Evolutionary conservation across 169 alveolate genomes (phyloP).

Genomic region (Neospora caninum): DNA sequence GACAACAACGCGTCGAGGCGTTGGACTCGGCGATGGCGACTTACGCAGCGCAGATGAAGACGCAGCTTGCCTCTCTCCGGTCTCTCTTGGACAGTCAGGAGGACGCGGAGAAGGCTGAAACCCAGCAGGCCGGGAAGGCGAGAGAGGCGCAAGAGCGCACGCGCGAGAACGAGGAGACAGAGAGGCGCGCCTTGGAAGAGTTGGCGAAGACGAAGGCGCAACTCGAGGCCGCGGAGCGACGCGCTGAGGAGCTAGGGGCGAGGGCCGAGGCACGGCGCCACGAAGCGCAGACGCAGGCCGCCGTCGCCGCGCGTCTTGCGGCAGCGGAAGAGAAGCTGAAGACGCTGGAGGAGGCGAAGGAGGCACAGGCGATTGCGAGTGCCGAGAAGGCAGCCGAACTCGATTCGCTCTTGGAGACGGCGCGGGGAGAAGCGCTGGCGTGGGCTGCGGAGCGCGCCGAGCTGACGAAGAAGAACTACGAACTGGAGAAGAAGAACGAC

Average conservation of each 20-base stretch:
- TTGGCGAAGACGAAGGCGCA: background rate
- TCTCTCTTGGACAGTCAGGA: background rate
- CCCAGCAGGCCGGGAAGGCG: background rate
- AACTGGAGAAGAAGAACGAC: background rate
- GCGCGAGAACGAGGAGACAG: background rate
- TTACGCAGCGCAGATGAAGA: background rate
- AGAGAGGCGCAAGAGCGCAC: background rate
- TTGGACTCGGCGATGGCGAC: no score
- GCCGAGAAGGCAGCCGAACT: no score
- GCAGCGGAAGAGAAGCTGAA: no score
- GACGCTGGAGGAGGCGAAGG: no score
- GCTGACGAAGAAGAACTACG: no score
- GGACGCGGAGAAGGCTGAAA: no score
- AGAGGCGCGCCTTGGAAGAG: slow-evolving; percentile 2
- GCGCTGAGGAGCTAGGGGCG: no score
- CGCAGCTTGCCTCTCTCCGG: background rate
- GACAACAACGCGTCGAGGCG: no score
- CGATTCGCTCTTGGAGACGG: no score
- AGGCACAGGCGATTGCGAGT: background rate
- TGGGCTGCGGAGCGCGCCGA: no score
- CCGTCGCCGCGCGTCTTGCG: no score
- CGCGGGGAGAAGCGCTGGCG: no score
- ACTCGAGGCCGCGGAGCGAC: background rate
- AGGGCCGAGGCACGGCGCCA: background rate
- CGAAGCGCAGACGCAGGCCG: background rate